Percentiles rank a stretch among this genome's conserved stretches.
Evolutionary conservation across 345 rosid genomes (phyloP).

Genomic region (Anastatica hierochuntica): DNA sequence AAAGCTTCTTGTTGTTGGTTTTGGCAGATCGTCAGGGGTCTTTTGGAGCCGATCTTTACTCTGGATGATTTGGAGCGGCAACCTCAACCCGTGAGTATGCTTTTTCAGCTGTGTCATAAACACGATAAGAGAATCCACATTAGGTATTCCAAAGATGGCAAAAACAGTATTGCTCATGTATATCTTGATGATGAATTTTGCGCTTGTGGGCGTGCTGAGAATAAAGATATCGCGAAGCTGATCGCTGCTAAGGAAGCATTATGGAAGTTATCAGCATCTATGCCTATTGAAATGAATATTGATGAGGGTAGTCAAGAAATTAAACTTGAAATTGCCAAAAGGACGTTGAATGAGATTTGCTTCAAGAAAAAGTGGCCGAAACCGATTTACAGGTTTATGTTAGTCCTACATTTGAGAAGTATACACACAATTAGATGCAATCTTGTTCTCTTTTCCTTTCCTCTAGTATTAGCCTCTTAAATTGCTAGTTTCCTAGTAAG

Average conservation of each 20-base stretch:
- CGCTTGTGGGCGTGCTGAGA: conserved; percentile 45
- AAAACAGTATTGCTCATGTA: conserved; percentile 33
- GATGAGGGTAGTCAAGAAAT: conserved; percentile 21
- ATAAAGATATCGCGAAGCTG: conserved; percentile 60
- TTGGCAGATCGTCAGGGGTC: conserved; percentile 47
- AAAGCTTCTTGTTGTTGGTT: neutral
- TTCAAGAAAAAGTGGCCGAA: conserved; percentile 54
- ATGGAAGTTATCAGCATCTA: conserved; percentile 25
- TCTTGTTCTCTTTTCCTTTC: no score
- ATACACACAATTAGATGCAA: no score
- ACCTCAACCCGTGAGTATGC: conserved; percentile 63
- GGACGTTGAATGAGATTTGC: conserved; percentile 49
- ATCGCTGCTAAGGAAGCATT: conserved; percentile 56
- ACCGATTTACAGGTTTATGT: conserved; percentile 49
- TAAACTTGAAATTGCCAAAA: conserved; percentile 47
- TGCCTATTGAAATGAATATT: conserved; percentile 6
- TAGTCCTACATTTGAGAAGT: neutral
- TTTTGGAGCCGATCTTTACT: conserved; percentile 64
- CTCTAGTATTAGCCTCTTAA: no score
- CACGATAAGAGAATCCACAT: conserved; percentile 44
- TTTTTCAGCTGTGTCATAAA: conserved; percentile 56
- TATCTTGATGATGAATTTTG: conserved; percentile 40
- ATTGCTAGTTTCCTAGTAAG: no score
- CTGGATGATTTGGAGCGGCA: conserved; percentile 40
- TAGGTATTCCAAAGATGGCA: conserved; percentile 27